Conservation (phyloP, 2,329 filamentous ascomycete genomes). For the Periconia sp. region DNA sequence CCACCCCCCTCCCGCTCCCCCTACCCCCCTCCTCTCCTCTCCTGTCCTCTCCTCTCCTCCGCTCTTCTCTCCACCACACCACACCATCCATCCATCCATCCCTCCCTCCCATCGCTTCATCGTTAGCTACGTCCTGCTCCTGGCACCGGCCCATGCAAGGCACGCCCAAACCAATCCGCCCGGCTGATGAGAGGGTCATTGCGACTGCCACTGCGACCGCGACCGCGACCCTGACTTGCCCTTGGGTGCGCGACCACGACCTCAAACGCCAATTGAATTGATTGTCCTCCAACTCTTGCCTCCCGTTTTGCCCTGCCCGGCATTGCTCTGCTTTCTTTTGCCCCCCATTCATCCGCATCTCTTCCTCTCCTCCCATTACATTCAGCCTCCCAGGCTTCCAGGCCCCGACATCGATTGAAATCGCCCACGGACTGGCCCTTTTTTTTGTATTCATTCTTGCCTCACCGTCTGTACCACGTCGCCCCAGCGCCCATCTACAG, state of each 20-base stretch:
- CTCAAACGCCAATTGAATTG: background rate
- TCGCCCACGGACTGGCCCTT: conserved; percentile 3
- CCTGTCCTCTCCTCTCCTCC: conserved; percentile 22
- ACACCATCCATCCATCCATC: conserved; percentile 10
- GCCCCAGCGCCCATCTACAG: conserved; percentile 18
- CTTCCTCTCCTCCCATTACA: too few relatives aligned
- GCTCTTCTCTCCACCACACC: conserved; percentile 19
- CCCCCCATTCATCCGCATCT: background rate
- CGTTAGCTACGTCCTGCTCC: conserved; percentile 20
- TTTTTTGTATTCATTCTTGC: conserved; percentile 18
- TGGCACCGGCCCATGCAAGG: conserved; percentile 39
- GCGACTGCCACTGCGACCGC: conserved; percentile 9
- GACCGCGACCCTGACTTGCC: background rate
- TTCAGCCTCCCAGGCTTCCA: conserved; percentile 11
- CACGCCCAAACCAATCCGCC: conserved; percentile 34
- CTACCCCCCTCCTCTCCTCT: conserved; percentile 8
- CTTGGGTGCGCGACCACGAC: background rate
- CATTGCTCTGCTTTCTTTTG: conserved; percentile 6
- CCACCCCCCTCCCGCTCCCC: background rate
- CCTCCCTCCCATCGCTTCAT: conserved; percentile 21
- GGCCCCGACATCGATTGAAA: too few relatives aligned
- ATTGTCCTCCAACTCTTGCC: background rate
- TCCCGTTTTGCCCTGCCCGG: conserved; percentile 1
- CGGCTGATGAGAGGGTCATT: conserved; percentile 20
- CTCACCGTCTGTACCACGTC: conserved; percentile 22